Evolutionary conservation across 2,329 filamentous ascomycete genomes (phyloP), one percentile per base, ranked within the genome.

Genomic region (Berkeleyomyces rouxiae): DNA sequence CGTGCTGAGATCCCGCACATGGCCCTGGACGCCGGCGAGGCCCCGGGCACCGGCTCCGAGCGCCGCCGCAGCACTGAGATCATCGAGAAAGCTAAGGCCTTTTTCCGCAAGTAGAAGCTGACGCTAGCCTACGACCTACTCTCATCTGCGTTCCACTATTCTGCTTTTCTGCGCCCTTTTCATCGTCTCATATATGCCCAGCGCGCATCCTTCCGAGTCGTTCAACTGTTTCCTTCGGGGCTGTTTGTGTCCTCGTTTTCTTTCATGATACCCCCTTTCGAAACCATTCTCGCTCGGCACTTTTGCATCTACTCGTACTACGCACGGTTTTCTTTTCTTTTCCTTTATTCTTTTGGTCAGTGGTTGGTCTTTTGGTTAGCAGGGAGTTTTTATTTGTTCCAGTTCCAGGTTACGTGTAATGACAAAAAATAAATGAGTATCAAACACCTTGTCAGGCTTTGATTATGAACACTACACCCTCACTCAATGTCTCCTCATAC

Each of bases 31-130:
- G 39, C 58, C 39, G 55, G 16, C 23, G 46, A 53, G 44, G 23
- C 43, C 70, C 74, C 62, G 62, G 66, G 46, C 64, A 65, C 61
- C 59, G 66, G 62, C 49, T 60, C 60, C 40, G 61, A 64, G 31
- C 61, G 51, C 23, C 65, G 63, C 36, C 61, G 59, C 58, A 74
- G 77, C 66, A 79, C 76, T 72, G 74, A 75, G 66, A 62, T 65
- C 33, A 46, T 63, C 5, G 43, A 62, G 31, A 62, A 62, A 40
- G 63, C 63, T 7, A 60, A 51, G 31, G 47, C 61, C 13, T 63
- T 65, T 47, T 62, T 65, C 61, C 63, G 63, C 47, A 63, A 63
- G 55, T 65, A 61, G 44, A 53, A 23, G 16, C 33, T 31, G 13
- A 16, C 11, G 2, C 9, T 53, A 4, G 16, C 46, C n/a, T 40